phyloP scores from a whole-genome alignment of 225 moss, liverwort and hornwort species.

The Straminergon stramineum region DNA sequence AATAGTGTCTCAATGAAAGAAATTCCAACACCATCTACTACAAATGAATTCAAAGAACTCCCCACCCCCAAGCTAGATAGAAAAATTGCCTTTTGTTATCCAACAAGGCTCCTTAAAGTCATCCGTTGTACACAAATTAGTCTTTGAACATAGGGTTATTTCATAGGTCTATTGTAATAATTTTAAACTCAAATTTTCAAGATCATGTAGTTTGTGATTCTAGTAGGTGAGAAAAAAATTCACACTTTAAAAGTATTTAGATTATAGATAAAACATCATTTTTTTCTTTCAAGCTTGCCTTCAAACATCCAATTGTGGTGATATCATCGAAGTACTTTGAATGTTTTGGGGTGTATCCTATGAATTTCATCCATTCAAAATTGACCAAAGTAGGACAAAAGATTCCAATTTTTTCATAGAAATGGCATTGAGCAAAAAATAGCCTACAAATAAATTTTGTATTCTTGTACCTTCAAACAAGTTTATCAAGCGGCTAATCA shows the following conservation, averaged over 20 bases:
- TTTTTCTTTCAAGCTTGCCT: rapidly evolving
- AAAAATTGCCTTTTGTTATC: background rate
- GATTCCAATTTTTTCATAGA: background rate
- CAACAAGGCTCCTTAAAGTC: rapidly evolving
- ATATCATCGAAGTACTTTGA: background rate
- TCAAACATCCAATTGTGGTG: background rate
- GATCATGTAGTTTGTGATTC: background rate
- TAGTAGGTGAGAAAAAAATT: rapidly evolving
- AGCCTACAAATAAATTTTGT: too few species aligned
- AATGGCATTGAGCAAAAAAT: rapidly evolving
- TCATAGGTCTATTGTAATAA: rapidly evolving
- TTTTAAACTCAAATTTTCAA: background rate
- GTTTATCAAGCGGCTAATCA: rapidly evolving
- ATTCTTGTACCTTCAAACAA: background rate
- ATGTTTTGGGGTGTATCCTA: background rate
- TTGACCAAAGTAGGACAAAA: background rate
- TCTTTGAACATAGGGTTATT: background rate
- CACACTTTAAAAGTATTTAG: background rate
- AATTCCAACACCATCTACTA: too few species aligned
- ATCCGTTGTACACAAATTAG: rapidly evolving
- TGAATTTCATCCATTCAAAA: background rate
- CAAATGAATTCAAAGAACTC: background rate
- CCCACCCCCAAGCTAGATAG: rapidly evolving
- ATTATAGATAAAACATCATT: background rate
- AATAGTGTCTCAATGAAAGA: background rate